Conservation (phyloP, 164 flowering plant genomes). For the Vitis rotundifolia region DNA sequence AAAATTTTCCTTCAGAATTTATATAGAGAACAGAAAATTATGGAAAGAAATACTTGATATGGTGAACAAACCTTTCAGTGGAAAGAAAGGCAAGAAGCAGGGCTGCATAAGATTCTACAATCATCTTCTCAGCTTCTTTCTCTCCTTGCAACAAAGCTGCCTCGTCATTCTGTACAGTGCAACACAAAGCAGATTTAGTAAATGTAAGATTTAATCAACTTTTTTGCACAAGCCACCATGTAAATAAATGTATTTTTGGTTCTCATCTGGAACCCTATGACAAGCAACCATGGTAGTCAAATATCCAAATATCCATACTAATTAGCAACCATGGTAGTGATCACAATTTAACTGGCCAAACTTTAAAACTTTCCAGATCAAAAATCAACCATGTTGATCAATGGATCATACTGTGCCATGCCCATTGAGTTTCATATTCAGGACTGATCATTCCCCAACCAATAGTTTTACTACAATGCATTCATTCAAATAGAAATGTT, state of each 20-base stretch:
- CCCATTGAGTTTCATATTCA: not conserved
- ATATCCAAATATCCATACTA: not conserved
- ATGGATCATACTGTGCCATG: not conserved
- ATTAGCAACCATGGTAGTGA: too few relatives aligned
- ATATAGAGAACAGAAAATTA: not conserved
- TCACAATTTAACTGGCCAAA: too few relatives aligned
- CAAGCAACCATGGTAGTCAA: too few relatives aligned
- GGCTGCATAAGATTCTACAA: conserved; percentile 92
- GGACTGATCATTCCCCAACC: not conserved
- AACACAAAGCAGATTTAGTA: conserved; percentile 1
- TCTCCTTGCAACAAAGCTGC: conserved; percentile 75
- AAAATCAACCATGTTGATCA: not conserved
- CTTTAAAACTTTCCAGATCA: not conserved
- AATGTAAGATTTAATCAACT: not conserved
- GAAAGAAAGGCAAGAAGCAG: conserved; percentile 95
- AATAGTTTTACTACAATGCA: not conserved
- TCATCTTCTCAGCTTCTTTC: conserved; percentile 97
- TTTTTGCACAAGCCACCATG: not conserved
- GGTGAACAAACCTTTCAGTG: conserved; percentile 67
- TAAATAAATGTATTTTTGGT: too few relatives aligned
- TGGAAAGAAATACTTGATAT: not conserved
- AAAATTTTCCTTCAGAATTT: conserved; percentile 5
- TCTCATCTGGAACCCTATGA: too few relatives aligned
- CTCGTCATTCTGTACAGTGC: conserved; percentile 63
- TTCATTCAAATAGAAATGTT: too few relatives aligned